Base-by-base conservation (phyloP, 192 early-diverging fungal genomes). In the Entomortierella parvispora region DNA sequence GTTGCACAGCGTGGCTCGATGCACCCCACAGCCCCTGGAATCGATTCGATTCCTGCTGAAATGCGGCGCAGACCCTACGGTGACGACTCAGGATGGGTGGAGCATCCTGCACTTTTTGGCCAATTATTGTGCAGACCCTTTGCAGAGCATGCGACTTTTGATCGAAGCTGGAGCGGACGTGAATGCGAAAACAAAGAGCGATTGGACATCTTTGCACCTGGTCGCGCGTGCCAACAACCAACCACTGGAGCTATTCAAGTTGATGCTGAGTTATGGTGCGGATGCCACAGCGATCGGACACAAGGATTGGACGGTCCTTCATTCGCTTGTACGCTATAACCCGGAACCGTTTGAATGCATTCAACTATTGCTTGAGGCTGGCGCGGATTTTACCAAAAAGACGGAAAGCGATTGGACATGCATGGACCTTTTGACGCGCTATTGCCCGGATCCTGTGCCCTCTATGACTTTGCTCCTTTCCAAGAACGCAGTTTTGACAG, bases 141-240 rank as follows among this genome's bases (percentile, higher is more conserved):
- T 85, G 33, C 82, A 81, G 31, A 79, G 81, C 37, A 83, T 87
- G 23, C 65, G 81, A 4, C 62, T 62, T 18, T 66, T 92, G 14
- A 75, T 92, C 40, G 82, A 87, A 31, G 85, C 87, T 31, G 90
- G 90, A n/a, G 88, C 89, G 2, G 84, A 88, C 42, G 80, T 87
- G 8, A 88, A 88, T 37, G 82, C 84, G 51, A 87, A 82, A 48
- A 89, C 90, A 55, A 86, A 92, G 63, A 88, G 88, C 25, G 88
- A 87, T 15, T 92, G 87, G 85, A 90, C 89, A 6, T 85, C 89
- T 10, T 49, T 92, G 31, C 90, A 92, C 51, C 87, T 90, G 58
- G 88, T 89, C 10, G 82, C 89, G 11, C 79, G 90, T 1, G 81
- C 85, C 26, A 89, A 89, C n/a, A 54, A 37, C 25, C 74, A 77